These are phyloP conservation scores for Termitomyces sp. DNA, from an alignment of 768 basidiomycete species.

Conservation along the genomic window DNA sequence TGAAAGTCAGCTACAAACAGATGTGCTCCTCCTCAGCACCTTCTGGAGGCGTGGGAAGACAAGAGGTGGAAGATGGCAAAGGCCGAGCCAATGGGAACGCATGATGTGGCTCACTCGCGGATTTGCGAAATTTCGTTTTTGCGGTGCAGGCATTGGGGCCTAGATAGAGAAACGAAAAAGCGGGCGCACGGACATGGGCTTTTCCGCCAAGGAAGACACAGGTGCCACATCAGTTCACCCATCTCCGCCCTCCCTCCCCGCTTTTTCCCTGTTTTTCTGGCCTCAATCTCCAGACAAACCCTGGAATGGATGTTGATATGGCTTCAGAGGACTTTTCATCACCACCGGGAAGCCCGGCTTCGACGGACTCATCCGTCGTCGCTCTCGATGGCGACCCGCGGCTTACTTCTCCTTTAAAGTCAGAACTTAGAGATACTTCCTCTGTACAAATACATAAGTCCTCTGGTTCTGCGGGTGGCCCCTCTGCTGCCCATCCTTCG, in stretches of 20 bases:
- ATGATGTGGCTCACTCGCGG: constrained; percentile 24
- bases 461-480: neutral
- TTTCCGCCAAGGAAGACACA: constrained; percentile 19
- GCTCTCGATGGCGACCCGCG: constrained; percentile 4
- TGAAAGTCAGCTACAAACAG: neutral
- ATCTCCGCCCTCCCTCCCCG: constrained; percentile 9
- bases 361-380: neutral
- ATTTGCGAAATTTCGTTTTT: constrained; percentile 12
- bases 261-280: constrained; percentile 15
- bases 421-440: neutral
- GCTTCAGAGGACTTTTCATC: neutral
- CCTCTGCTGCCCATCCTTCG: neutral
- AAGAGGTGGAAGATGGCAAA: constrained; percentile 33
- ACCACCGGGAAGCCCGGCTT: neutral
- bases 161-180: constrained; percentile 9
- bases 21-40: constrained; percentile 6
- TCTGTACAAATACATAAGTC: neutral
- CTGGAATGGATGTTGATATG: constrained; percentile 1
- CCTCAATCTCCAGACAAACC: constrained; percentile 4
- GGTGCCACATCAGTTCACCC: constrained; percentile 14
- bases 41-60: constrained; percentile 11
- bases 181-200: constrained; percentile 25
- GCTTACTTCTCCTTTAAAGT: neutral
- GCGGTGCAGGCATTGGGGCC: constrained; percentile 6
- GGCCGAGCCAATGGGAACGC: constrained; percentile 34